These are phyloP conservation scores for Clavulina sp. DNA, from an alignment of 768 basidiomycete species.

Conservation along the genomic window DNA sequence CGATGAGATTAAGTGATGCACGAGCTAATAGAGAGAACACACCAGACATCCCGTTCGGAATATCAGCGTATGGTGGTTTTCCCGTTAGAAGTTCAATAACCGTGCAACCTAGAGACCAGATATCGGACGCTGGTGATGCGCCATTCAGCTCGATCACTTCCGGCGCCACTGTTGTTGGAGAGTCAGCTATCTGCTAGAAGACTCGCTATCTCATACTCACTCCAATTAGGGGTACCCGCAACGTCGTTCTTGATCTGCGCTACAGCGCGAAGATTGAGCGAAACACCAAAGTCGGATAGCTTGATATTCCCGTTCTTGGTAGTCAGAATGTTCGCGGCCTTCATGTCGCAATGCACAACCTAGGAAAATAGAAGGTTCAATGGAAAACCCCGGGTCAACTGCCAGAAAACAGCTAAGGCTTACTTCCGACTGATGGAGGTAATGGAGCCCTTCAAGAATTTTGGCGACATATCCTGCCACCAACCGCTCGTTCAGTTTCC, in stretches of 20 bases:
- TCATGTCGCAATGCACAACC: constrained; percentile 95
- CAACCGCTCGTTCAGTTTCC: constrained; percentile 79
- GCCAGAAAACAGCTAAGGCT: background rate
- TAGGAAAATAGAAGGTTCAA: no score
- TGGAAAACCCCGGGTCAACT: no score
- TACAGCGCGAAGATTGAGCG: constrained; percentile 85
- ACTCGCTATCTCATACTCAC: constrained; percentile 19
- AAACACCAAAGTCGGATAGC: constrained; percentile 94
- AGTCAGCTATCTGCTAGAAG: no score
- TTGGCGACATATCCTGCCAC: constrained; percentile 90
- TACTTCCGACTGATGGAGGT: constrained; percentile 57
- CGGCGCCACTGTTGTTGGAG: constrained; percentile 58
- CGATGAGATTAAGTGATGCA: constrained; percentile 2
- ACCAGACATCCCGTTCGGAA: constrained; percentile 84
- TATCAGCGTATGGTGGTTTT: constrained; percentile 78
- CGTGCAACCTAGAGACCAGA: constrained; percentile 92
- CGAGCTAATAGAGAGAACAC: constrained; percentile 12
- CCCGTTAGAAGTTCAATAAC: constrained; percentile 89
- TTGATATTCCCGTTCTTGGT: constrained; percentile 97
- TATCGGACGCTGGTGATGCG: constrained; percentile 82
- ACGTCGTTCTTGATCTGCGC: constrained; percentile 67
- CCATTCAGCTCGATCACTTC: constrained; percentile 94
- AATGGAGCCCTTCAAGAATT: constrained; percentile 89
- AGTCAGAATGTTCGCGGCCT: constrained; percentile 96
- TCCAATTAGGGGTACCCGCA: constrained; percentile 96